Base-by-base conservation (phyloP, 306 rosid species). In the Rosa persica region DNA sequence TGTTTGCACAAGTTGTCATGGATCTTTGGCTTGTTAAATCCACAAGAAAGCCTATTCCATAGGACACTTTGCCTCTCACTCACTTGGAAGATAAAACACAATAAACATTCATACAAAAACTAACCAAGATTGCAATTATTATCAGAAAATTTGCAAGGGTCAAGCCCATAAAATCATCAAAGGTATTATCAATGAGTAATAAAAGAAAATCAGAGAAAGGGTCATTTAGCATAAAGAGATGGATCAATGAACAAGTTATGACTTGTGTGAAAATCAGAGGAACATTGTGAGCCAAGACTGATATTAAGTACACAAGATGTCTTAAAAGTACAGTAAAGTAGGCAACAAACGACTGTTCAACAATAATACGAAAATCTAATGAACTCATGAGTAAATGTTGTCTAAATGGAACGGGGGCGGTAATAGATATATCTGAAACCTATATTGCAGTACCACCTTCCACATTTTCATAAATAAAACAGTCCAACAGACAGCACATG, bases 401-500 rank as follows among this genome's bases (percentile, higher is more conserved):
- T 36, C 70, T 40, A 43, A 54, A 16, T 42, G 54, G 20, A 23
- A 17, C 4, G 1, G n/a, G 22, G 20, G 71, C 30, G 72, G 82
- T 38, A n/a, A 20, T 22, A 39, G 47, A 46, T 16, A 47, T n/a
- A 49, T 66, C n/a, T 64, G 68, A 70, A 51, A 46, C 20, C 25
- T 40, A 39, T 6, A 49, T 23, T 48, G 74, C 42, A 19, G 27
- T 15, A 54, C 67, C 77, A 34, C 80, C 71, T 38, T 66, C 11
- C 47, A 19, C 66, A 44, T 62, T 12, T 30, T 40, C 74, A 67
- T 38, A 43, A 36, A 44, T 20, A 67, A 79, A 25, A 65, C 42
- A 36, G 44, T 20, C 27, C 60, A 72, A 44, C 73, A 46, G 46
- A 73, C 49, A 23, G 81, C 72, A 73, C 19, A 43, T 19, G 48